Evolutionary conservation across 164 flowering plant genomes (phyloP), one percentile per base, ranked within the genome.

Genomic region (Tetracentron sinense): DNA sequence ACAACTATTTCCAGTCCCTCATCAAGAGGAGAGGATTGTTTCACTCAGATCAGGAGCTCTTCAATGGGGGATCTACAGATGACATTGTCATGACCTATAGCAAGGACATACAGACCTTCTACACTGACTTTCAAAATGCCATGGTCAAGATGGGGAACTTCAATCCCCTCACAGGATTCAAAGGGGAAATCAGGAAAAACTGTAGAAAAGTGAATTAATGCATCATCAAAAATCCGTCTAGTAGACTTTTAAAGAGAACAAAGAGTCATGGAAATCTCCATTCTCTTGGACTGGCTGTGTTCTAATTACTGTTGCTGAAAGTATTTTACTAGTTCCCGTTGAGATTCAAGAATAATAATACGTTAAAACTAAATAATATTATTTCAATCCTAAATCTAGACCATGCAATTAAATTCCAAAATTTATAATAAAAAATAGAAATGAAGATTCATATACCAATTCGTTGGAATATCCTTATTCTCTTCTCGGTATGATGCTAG

Each of bases 241-340:
- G n/a, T n/a, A n/a, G n/a, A n/a, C n/a, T n/a, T n/a, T n/a, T n/a
- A n/a, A 57, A 52, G 47, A n/a, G 12, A 44, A 31, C 10, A 20
- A 19, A 6, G 0, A 42, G 20, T 74, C 66, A 82, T 63, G 81
- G 87, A 75, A 67, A 71, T 66, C 62, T 14, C 60, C 64, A 65
- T 75, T 74, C 54, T 87, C 93, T 69, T 81, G 77, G 19, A 63
- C 60, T 12, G 94, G 90, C 64, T 80, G 84, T 0, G 92, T 88
- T 75, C 92, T 82, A 12, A 71, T 69, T 53, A 74, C 72, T 20
- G 77, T 64, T 25, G 89, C 97, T 23, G 81, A 69, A 46, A 92
- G 95, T 85, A 90, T 71, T 74, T 64, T 86, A 56, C 85, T 82
- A 47, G 27, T 62, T 44, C 35, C 78, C 74, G n/a, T n/a, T n/a